These are phyloP conservation scores for Exophiala dermatitidis DNA, from an alignment of 2,329 filamentous ascomycete species.

Conservation along the genomic window DNA sequence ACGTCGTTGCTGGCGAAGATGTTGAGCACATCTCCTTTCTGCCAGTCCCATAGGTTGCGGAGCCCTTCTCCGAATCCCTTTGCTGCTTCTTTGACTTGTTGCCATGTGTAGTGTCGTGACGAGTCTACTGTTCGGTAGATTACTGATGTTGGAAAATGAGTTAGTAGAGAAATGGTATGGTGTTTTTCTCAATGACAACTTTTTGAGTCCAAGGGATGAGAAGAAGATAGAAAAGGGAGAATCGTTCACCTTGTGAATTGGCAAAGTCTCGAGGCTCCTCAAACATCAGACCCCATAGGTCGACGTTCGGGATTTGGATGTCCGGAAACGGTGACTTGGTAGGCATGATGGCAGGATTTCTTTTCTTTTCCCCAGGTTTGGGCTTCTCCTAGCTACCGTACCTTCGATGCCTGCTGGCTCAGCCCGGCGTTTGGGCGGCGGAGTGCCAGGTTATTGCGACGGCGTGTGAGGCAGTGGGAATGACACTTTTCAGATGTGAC, in stretches of 20 bases:
- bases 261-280: conserved; percentile 22
- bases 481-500: too few relatives aligned
- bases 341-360: conserved; percentile 52
- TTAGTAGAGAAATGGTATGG: not conserved
- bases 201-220: not conserved
- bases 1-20: conserved; percentile 81
- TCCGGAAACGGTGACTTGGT: conserved; percentile 58
- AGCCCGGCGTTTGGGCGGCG: too few relatives aligned
- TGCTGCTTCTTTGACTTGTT: conserved; percentile 58
- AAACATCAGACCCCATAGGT: conserved; percentile 62
- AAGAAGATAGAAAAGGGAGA: too few relatives aligned
- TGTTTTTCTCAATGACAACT: not conserved
- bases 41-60: conserved; percentile 67
- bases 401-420: not conserved
- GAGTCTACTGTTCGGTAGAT: conserved; percentile 38
- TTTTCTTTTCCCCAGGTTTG: not conserved
- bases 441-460: too few relatives aligned
- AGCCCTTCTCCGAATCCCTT: conserved; percentile 72
- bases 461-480: too few relatives aligned
- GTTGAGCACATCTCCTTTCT: conserved; percentile 73
- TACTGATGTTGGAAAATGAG: conserved; percentile 8
- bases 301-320: conserved; percentile 63
- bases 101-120: conserved; percentile 63
- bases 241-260: conserved; percentile 24
- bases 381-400: not conserved